Evolutionary conservation across 1,284 basidiomycete genomes (phyloP), one percentile per base, ranked within the genome.

Genomic region (Papiliotrema flavescens): DNA sequence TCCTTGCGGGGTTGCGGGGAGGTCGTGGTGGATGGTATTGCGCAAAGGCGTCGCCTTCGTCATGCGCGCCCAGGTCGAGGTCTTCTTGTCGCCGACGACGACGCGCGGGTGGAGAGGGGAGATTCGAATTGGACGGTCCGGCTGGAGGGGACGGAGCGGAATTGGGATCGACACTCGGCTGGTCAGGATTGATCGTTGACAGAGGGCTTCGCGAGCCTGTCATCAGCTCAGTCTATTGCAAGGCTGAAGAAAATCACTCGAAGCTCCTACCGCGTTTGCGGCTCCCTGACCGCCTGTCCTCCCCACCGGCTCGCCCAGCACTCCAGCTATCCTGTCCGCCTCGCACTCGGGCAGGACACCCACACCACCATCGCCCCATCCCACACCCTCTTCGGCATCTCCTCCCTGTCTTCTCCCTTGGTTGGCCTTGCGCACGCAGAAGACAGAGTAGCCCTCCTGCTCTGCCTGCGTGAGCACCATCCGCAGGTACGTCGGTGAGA

Each of bases 381-480:
- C 67, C 37, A 61, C 59, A 2, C 56, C 66, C 52, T 74, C 69
- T n/a, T 55, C 63, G 3, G 56, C 45, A 23, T 62, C 60, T 2
- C 45, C 55, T 15, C 57, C 64, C 28, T 62, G 66, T n/a, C 47
- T 53, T 1, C 49, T 56, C 15, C 47, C 61, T 3, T 26, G 39
- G 3, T 60, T 63, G 1, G 65, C 61, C 42, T 60, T 61, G 13
- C 82, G 78, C 0, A 95, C 84, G 3, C 80, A 89, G 64, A 96
- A 96, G 22, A 92, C 87, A 19, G 90, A 92, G 75, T 95, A 96
- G 0, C 92, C 92, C 71, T 93, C 88, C 34, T 81, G 71, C 73
- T 95, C 92, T 15, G 90, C 88, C 75, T 95, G 89, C 53, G 89
- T 84, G 39, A 97, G 78, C 43, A 90, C 84, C 84, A 95, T 87